Base-by-base conservation (phyloP, 140 eudicot genomes). In the Senecio squalidus region DNA sequence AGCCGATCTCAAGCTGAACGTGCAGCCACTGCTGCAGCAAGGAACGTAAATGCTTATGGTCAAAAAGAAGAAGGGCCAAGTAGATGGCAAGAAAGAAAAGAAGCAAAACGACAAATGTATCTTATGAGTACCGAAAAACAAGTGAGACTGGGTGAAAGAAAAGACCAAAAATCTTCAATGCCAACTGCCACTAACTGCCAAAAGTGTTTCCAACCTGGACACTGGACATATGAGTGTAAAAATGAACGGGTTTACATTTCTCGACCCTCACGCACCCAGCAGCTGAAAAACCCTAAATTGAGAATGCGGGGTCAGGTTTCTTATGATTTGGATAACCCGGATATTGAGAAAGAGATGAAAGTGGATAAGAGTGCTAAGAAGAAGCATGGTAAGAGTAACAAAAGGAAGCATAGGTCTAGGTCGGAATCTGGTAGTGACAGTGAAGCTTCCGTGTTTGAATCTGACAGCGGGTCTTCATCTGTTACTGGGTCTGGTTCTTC, bases 21-120 rank as follows among this genome's bases (percentile, higher is more conserved):
- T 11, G 98, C 98, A 49, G 98, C 98, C 3, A 48, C 94, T 0
- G 96, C 96, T 2, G 98, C 98, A 3, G 94, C 86, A 8, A 76
- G 96, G 0, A 91, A 91, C 18, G 98, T 91, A 36, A 86, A 91
- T 45, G 98, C 98, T 0, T 91, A 91, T 54, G 98, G 98, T 45
- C 96, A 91, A 71, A 91, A 91, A 74, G 98, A 91, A 72, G 98
- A 91, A 72, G 98, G 98, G 36, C 98, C 98, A 0, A 91, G 98
- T 40, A 79, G 98, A 87, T 91, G 98, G 98, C 98, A 91, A 70
- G 98, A 91, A 64, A 79, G 96, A 64, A 86, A 91, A 79, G 98
- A 91, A 74, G 94, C 92, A 23, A 91, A 91, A 78, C 53, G 98
- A 48, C 98, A 91, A 68, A 91, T 91, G 98, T 91, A 91, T 54